Conservation (phyloP, 768 basidiomycete species). For the Floccularia luteovirens region DNA sequence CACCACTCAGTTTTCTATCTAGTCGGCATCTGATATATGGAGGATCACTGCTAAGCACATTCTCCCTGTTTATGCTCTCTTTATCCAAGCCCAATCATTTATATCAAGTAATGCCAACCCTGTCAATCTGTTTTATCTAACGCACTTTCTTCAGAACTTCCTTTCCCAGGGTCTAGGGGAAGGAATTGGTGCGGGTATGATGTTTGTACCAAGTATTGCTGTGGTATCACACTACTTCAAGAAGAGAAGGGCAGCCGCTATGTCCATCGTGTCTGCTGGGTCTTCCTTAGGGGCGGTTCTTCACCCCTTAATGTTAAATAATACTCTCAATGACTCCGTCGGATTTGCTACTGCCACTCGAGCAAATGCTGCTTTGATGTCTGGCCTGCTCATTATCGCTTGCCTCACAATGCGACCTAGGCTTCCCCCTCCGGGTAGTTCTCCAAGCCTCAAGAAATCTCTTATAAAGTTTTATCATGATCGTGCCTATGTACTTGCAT, state of each 20-base stretch:
- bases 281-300: constrained; percentile 29
- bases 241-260: constrained; percentile 30
- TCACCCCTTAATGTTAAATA: constrained; percentile 39
- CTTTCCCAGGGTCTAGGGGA: constrained; percentile 1
- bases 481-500: background rate
- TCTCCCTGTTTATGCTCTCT: constrained; percentile 24
- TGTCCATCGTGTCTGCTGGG: constrained; percentile 39
- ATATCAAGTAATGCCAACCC: constrained; percentile 20
- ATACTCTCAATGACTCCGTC: constrained; percentile 14
- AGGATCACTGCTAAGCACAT: background rate
- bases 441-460: background rate
- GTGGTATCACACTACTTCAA: constrained; percentile 39
- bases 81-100: constrained; percentile 20
- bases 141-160: constrained; percentile 20
- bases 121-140: background rate
- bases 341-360: constrained; percentile 29
- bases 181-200: constrained; percentile 23
- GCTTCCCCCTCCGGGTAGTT: constrained; percentile 13
- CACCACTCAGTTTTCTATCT: background rate
- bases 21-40: background rate
- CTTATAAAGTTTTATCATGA: background rate
- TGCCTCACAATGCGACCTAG: constrained; percentile 23
- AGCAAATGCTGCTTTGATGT: constrained; percentile 22
- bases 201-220: constrained; percentile 31
- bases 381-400: constrained; percentile 18